phyloP scores from a whole-genome alignment of 345 rosid species.

The Citropsis articulata region DNA sequence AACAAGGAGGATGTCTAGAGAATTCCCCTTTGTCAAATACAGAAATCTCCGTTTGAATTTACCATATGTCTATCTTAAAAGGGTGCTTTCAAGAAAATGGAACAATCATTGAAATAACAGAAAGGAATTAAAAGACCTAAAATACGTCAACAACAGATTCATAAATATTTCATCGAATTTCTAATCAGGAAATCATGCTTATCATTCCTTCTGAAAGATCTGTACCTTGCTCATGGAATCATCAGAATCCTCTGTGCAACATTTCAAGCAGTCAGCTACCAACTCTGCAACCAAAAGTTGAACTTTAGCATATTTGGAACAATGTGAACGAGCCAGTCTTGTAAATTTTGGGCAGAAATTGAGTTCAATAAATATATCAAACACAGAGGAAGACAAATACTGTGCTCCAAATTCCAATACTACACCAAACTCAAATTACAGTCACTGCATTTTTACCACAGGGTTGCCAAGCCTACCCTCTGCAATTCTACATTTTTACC shows the following conservation, averaged over 20 bases:
- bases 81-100: background rate
- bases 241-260: slow-evolving; percentile 94
- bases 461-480: background rate
- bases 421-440: background rate
- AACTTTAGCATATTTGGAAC: slow-evolving; percentile 5
- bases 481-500: too few species aligned
- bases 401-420: background rate
- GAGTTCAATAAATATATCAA: background rate
- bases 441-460: background rate
- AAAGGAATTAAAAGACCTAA: background rate
- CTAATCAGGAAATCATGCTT: background rate
- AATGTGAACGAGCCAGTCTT: background rate
- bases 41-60: background rate
- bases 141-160: background rate
- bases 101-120: background rate
- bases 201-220: background rate
- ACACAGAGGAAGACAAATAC: background rate
- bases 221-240: slow-evolving; percentile 84
- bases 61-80: background rate
- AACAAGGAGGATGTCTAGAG: background rate
- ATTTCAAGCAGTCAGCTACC: slow-evolving; percentile 87
- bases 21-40: background rate
- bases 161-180: background rate
- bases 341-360: background rate
- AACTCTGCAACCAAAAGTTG: slow-evolving; percentile 58